These are phyloP conservation scores for Phanerodontia chrysosporium DNA, from an alignment of 768 basidiomycete species.

Conservation along the genomic window DNA sequence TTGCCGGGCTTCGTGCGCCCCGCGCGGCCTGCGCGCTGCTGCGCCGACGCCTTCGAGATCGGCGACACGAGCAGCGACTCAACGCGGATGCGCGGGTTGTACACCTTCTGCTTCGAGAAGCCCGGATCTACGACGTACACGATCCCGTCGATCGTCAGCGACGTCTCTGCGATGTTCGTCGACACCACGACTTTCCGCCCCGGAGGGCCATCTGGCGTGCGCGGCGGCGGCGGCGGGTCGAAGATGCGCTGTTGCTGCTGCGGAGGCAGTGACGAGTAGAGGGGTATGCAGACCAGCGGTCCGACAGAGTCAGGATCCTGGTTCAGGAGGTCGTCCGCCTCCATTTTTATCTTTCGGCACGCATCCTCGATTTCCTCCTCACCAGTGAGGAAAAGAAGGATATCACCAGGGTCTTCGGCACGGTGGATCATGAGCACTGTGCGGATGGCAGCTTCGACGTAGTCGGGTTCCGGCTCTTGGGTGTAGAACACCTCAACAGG, in stretches of 20 bases:
- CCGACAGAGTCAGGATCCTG: slow-evolving; percentile 74
- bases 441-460: slow-evolving; percentile 94
- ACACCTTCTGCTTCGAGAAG: slow-evolving; percentile 97
- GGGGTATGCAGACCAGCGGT: slow-evolving; percentile 83
- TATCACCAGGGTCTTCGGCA: slow-evolving; percentile 89
- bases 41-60: slow-evolving; percentile 95
- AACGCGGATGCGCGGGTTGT: slow-evolving; percentile 95
- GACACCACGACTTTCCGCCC: slow-evolving; percentile 94
- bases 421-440: slow-evolving; percentile 97
- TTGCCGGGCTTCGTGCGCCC: slow-evolving; percentile 96
- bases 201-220: slow-evolving; percentile 61
- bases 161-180: slow-evolving; percentile 98
- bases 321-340: slow-evolving; percentile 79
- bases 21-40: slow-evolving; percentile 94
- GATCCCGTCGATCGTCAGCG: slow-evolving; percentile 95
- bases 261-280: slow-evolving; percentile 93
- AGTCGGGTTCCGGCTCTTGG: slow-evolving; percentile 89
- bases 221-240: slow-evolving; percentile 73
- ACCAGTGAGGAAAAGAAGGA: slow-evolving; percentile 93
- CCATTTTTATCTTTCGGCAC: slow-evolving; percentile 87
- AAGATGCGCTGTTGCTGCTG: slow-evolving; percentile 96
- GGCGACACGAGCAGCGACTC: slow-evolving; percentile 91
- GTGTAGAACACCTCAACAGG: slow-evolving; percentile 96
- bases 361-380: slow-evolving; percentile 98
- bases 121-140: slow-evolving; percentile 99